Conservation (phyloP, 179 eudicot species). For the Beta macrorhiza region DNA sequence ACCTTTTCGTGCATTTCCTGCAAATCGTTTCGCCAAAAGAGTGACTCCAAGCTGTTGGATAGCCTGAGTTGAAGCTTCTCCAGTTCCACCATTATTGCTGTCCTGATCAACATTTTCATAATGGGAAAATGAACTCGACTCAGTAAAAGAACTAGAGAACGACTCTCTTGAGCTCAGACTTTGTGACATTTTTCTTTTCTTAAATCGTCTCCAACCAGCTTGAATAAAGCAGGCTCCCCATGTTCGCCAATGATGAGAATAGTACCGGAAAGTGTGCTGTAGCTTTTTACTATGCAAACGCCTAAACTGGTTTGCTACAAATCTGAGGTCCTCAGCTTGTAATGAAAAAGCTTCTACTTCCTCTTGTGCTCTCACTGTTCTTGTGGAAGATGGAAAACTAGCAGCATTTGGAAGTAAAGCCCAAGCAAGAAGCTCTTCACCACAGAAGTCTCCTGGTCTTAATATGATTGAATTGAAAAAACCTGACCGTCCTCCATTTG, state of each 20-base stretch:
- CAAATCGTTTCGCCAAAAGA: too few relatives aligned
- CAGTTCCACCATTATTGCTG: too few relatives aligned
- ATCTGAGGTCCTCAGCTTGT: conserved; percentile 76
- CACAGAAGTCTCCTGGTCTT: conserved; percentile 78
- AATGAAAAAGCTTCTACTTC: conserved; percentile 89
- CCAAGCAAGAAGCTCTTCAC: conserved; percentile 88
- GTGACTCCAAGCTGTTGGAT: too few relatives aligned
- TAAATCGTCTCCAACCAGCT: too few relatives aligned
- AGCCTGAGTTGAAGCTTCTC: background rate
- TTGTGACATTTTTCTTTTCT: too few relatives aligned
- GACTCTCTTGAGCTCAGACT: too few relatives aligned
- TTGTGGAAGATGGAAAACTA: conserved; percentile 64
- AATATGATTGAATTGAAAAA: conserved; percentile 67
- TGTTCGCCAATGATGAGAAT: conserved; percentile 66
- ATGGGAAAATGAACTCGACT: conserved; percentile 11
- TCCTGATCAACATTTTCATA: too few relatives aligned
- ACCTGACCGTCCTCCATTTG: conserved; percentile 77
- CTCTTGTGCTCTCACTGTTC: conserved; percentile 62
- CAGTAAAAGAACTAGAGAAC: conserved; percentile 35
- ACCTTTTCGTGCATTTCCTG: conserved; percentile 30
- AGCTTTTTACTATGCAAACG: conserved; percentile 86
- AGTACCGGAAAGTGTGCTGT: conserved; percentile 72
- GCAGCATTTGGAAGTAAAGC: conserved; percentile 57
- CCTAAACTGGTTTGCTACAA: conserved; percentile 77
- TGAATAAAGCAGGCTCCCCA: too few relatives aligned